phyloP scores from a whole-genome alignment of 2,329 filamentous ascomycete species.

The Hypoxylon sp. region DNA sequence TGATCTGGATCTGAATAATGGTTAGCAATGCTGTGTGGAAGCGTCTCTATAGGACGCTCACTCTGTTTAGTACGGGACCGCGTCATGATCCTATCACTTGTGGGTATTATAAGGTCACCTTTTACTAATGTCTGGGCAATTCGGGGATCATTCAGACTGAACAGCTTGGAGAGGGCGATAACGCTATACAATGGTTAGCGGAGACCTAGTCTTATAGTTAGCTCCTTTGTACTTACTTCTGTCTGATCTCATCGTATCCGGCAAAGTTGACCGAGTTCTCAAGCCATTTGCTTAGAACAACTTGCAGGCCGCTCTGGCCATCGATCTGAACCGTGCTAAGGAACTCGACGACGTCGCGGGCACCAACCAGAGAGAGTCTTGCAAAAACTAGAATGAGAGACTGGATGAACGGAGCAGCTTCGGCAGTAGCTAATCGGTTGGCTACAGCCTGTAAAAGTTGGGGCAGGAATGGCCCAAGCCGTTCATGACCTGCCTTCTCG shows the following conservation, averaged over 20 bases:
- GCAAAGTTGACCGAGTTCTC: conserved; percentile 97
- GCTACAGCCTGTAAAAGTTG: conserved; percentile 92
- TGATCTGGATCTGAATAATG: conserved; percentile 78
- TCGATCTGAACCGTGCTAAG: conserved; percentile 85
- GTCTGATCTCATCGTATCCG: conserved; percentile 97
- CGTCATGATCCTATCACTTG: conserved; percentile 90
- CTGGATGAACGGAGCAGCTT: conserved; percentile 92
- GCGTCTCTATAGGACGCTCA: conserved; percentile 56
- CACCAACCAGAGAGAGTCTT: conserved; percentile 84
- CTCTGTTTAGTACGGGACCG: conserved; percentile 88
- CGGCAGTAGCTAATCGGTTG: conserved; percentile 82
- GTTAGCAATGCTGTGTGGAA: conserved; percentile 47
- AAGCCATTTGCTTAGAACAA: conserved; percentile 94
- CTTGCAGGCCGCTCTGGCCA: conserved; percentile 83
- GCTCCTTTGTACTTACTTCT: conserved; percentile 77
- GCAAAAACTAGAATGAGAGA: conserved; percentile 96
- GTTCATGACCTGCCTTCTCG: conserved; percentile 92
- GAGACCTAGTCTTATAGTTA: conserved; percentile 1
- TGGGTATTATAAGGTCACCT: conserved; percentile 87
- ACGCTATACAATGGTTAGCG: conserved; percentile 68
- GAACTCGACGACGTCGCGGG: conserved; percentile 92
- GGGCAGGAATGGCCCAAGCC: conserved; percentile 88
- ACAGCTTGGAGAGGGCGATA: conserved; percentile 92
- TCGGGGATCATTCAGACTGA: conserved; percentile 85
- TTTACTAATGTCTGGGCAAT: conserved; percentile 85